Evolutionary conservation across 371 early-diverging fungal species (phyloP).

Genomic region (Lichtheimia ramosa): DNA sequence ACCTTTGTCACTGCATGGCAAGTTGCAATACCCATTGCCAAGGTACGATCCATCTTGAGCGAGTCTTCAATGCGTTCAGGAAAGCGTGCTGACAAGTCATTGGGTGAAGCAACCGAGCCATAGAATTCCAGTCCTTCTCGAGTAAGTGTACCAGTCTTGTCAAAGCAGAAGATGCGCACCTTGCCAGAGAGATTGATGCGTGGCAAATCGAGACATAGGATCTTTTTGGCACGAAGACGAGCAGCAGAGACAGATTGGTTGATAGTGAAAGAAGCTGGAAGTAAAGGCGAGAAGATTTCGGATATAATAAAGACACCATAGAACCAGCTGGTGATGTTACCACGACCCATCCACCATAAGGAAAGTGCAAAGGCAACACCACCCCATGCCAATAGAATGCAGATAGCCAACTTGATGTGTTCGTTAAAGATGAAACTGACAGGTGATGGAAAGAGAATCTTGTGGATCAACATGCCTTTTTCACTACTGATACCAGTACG

Average conservation of each 20-base stretch:
- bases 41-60: conserved; percentile 17
- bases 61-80: conserved; percentile 20
- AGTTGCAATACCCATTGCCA: conserved; percentile 63
- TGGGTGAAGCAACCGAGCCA: conserved; percentile 17
- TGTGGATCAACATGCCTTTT: conserved; percentile 76
- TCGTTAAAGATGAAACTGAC: conserved; percentile 72
- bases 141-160: conserved; percentile 86
- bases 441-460: conserved; percentile 70
- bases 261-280: conserved; percentile 72
- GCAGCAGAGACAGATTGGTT: conserved; percentile 71
- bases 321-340: conserved; percentile 55
- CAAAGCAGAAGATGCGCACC: conserved; percentile 87
- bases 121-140: conserved; percentile 74
- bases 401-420: conserved; percentile 69
- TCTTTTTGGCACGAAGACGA: conserved; percentile 58
- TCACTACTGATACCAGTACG: conserved; percentile 75
- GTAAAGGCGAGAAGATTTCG: conserved; percentile 63
- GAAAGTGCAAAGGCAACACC: conserved; percentile 52
- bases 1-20: conserved; percentile 80
- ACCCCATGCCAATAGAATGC: conserved; percentile 65
- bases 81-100: not conserved
- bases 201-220: conserved; percentile 70
- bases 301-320: conserved; percentile 67
- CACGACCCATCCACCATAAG: conserved; percentile 55
- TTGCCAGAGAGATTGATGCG: conserved; percentile 88